Percentiles rank a stretch among this genome's conserved stretches.
These are phyloP conservation scores for Mycena amicta DNA, from an alignment of 768 basidiomycete genomes.

Conservation along the genomic window DNA sequence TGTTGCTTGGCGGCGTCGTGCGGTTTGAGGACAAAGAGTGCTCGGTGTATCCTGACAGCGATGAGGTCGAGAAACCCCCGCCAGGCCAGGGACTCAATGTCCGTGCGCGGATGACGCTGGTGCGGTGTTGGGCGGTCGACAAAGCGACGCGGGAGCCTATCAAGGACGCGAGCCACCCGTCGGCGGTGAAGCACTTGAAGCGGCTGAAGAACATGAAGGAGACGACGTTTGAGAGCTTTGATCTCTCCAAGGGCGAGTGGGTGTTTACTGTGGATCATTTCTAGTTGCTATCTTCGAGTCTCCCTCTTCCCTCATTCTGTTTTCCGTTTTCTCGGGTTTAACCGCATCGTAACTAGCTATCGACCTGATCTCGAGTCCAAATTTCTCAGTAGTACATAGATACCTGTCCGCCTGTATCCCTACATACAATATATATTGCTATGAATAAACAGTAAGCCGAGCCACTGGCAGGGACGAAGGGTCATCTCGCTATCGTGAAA, in stretches of 20 bases:
- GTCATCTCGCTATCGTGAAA: no score
- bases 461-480: no score
- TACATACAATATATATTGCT: neutral
- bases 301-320: neutral
- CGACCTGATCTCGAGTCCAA: neutral
- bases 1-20: constrained; percentile 84
- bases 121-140: constrained; percentile 86
- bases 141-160: constrained; percentile 90
- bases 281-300: constrained; percentile 35
- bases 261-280: constrained; percentile 95
- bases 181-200: constrained; percentile 72
- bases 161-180: constrained; percentile 76
- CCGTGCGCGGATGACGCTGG: constrained; percentile 72
- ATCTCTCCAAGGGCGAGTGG: constrained; percentile 84
- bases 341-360: constrained; percentile 11
- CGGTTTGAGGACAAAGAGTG: constrained; percentile 91
- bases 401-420: constrained; percentile 4
- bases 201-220: constrained; percentile 82
- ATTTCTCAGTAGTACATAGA: no score
- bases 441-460: neutral
- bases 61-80: constrained; percentile 82
- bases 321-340: constrained; percentile 1
- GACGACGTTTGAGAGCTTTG: constrained; percentile 83
- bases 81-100: constrained; percentile 90
- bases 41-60: constrained; percentile 89